Evolutionary conservation across 1,139 yeast species (phyloP), one percentile per base, ranked within the genome.

Genomic region (Kodamaea suecica): DNA sequence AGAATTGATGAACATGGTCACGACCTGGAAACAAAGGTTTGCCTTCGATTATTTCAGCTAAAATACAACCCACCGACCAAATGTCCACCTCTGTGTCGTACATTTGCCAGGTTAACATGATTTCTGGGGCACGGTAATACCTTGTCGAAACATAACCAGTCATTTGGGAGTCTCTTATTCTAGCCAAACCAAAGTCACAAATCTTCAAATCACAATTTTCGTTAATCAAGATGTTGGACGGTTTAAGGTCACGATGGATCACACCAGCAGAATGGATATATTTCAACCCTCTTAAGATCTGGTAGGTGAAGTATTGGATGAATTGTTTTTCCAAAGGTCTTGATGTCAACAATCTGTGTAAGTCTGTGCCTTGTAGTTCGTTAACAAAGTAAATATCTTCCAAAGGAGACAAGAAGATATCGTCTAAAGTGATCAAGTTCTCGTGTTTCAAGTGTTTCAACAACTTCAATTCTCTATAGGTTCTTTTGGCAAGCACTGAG

Each of bases 51-150:
- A 94, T 92, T 61, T 92, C 99, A 9, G 97, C 95, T 55, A 92
- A 85, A 45, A 92, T 92, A 65, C 99, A 92, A 12, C 97, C 99
- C n/a, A 95, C 97, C 12, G 95, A 84, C 99, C 99, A 92, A 52
- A 92, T 84, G 60, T 92, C 99, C 27, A 94, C 98, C 63, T 92
- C 97, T n/a, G 88, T 84, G 57, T 92, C 97, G 65, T 92, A 92
- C 61, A 94, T 90, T 61, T 92, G 99, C 99, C 99, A 92, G 17
- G 97, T 90, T 48, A 92, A 75, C 99, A 92, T 92, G 61, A 92
- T 92, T 62, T 92, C 99, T 2, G 98, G 99, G 0, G 98, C 99
- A 47, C 99, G 76, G 61, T 92, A 92, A 70, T 92, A 94, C 52
- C 99, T 68, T 3, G 99, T 92, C 13, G 95, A 84, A 12, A 92